These are phyloP conservation scores for Schwanniomyces pseudopolymorphus DNA, from an alignment of 805 yeast genomes.

Conservation along the genomic window DNA sequence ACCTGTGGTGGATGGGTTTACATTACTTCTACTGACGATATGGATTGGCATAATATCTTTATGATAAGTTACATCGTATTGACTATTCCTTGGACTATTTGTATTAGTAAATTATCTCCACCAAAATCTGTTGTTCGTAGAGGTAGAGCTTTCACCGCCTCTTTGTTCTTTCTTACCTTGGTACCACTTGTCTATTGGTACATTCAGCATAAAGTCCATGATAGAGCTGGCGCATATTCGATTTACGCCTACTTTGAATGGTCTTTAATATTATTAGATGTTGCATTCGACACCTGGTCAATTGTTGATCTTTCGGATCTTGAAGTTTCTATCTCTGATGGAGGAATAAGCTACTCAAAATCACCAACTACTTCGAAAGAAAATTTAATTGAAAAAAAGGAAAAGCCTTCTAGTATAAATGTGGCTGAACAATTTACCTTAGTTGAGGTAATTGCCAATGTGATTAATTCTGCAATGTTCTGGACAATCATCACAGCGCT, in stretches of 20 bases:
- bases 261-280: slow-evolving; percentile 80
- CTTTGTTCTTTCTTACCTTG: slow-evolving; percentile 66
- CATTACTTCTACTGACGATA: slow-evolving; percentile 95
- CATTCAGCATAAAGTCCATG: slow-evolving; percentile 89
- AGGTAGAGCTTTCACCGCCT: slow-evolving; percentile 53
- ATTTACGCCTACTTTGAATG: slow-evolving; percentile 94
- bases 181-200: slow-evolving; percentile 86
- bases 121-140: slow-evolving; percentile 43
- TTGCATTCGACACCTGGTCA: slow-evolving; percentile 82
- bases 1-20: slow-evolving; percentile 99
- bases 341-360: slow-evolving; percentile 17
- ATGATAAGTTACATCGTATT: slow-evolving; percentile 88
- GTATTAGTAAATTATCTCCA: slow-evolving; percentile 55
- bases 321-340: slow-evolving; percentile 44
- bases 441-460: slow-evolving; percentile 42
- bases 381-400: not conserved
- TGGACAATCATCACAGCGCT: slow-evolving; percentile 85
- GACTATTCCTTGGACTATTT: slow-evolving; percentile 87
- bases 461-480: slow-evolving; percentile 69
- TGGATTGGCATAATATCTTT: slow-evolving; percentile 91
- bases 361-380: not conserved
- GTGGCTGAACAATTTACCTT: slow-evolving; percentile 28
- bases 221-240: slow-evolving; percentile 91
- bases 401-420: slow-evolving; percentile 7
- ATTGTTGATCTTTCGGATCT: slow-evolving; percentile 65